These are phyloP conservation scores for Lichina pygmaea DNA, from an alignment of 495 filamentous ascomycete genomes.

Conservation along the genomic window DNA sequence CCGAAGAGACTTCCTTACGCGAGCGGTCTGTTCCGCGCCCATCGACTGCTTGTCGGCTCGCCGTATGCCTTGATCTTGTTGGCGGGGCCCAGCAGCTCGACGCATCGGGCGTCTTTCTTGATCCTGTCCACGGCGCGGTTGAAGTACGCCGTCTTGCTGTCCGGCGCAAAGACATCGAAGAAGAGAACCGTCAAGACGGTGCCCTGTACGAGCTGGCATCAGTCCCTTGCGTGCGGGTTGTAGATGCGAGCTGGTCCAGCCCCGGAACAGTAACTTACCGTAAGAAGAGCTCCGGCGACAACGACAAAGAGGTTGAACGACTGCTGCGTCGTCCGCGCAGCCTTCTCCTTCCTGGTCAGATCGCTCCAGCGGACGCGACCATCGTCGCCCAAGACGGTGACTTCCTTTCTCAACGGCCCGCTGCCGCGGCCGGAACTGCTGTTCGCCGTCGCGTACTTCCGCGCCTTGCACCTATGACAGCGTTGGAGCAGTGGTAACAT, in stretches of 20 bases:
- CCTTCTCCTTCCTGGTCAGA: conserved; percentile 50
- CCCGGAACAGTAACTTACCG: conserved; percentile 19
- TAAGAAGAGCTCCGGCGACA: conserved; percentile 43
- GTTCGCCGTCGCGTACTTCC: conserved; percentile 27
- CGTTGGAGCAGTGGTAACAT: too few relatives aligned
- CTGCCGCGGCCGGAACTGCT: conserved; percentile 4
- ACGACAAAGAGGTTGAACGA: conserved; percentile 65
- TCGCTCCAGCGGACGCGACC: conserved; percentile 56
- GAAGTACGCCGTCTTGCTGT: conserved; percentile 68
- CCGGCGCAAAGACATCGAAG: conserved; percentile 60
- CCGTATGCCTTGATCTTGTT: conserved; percentile 62
- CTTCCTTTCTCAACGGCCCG: conserved; percentile 23
- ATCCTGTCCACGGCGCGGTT: conserved; percentile 66
- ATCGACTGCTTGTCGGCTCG: conserved; percentile 55
- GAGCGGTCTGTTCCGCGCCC: conserved; percentile 65
- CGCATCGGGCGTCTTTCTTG: conserved; percentile 38
- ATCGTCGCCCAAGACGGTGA: conserved; percentile 63
- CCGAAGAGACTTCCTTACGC: conserved; percentile 25
- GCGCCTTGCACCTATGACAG: not conserved
- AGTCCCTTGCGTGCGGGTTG: conserved; percentile 2
- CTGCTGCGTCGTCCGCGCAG: conserved; percentile 66
- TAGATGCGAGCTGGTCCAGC: not conserved
- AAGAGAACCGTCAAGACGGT: conserved; percentile 57
- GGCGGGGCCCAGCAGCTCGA: conserved; percentile 45
- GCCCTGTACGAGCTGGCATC: conserved; percentile 20